Base-by-base conservation (phyloP, 306 rosid species). In the Psophocarpus tetragonolobus region DNA sequence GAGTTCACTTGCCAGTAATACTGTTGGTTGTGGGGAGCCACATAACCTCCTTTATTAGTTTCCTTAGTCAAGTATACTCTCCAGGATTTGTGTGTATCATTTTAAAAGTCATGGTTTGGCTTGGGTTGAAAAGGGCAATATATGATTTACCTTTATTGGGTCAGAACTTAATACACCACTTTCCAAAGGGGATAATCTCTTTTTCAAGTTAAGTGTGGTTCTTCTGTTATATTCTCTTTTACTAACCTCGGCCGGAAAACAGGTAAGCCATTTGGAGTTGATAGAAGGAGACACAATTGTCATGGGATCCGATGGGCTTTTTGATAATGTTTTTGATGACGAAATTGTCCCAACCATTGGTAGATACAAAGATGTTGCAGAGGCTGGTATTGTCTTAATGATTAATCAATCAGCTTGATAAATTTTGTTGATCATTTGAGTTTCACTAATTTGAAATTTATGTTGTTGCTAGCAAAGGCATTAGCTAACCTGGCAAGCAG, bases 231-330 rank as follows among this genome's bases (percentile, higher is more conserved):
- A n/a, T 84, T 66, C 39, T 80, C 38, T 47, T 67, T 60, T 50
- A 29, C 63, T 76, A 60, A 71, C 68, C 45, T 51, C 35, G 23
- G 58, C 75, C 26, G 68, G 67, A 69, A 76, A 78, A 50, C 85
- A 91, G 97, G 96, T 95, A 64, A 76, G 90, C 85, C 84, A 65
- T 68, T 87, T 90, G 78, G 93, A 86, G 79, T 61, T 91, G 68
- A 42, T 82, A 47, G 94, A 89, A 82, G 93, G 93, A 72, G 98
- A 92, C 60, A 85, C 72, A 81, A 75, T 95, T 67, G 90, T 92
- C 35, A 86, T 89, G 96, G 98, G 97, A 36, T 92, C 98, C 0
- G 97, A 95, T 39, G 97, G 96, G 8, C 91, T 91, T 64, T 92
- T 88, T 50, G 97, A 95, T 82, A 92, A 92, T 71, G 86, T 91